Conservation (phyloP, 805 yeast genomes). For the Saturnispora gosingensis region DNA sequence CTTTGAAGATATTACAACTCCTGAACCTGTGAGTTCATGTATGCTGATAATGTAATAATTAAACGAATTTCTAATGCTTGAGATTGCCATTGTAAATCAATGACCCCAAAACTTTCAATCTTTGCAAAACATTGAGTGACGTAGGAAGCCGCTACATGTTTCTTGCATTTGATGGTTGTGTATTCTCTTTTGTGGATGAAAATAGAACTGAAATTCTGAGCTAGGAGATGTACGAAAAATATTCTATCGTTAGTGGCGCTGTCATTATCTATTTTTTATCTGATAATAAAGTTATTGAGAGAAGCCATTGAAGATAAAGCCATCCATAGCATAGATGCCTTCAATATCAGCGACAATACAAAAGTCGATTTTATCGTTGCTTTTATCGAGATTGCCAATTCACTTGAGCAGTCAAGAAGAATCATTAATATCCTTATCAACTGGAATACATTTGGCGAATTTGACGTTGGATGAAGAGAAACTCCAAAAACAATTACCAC, state of each 20-base stretch:
- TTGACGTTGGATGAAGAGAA: conserved; percentile 13
- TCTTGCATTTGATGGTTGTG: too few species aligned
- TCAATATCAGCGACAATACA: conserved; percentile 12
- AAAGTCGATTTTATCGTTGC: conserved; percentile 8
- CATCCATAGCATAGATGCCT: conserved; percentile 6
- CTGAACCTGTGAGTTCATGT: too few species aligned
- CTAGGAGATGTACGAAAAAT: neutral
- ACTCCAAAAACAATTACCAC: conserved; percentile 9
- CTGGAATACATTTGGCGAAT: conserved; percentile 8
- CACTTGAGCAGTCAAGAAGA: conserved; percentile 11
- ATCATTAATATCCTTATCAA: conserved; percentile 7
- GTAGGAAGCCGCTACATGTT: too few species aligned
- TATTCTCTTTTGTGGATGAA: neutral
- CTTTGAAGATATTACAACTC: too few species aligned
- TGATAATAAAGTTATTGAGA: neutral
- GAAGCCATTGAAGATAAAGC: neutral
- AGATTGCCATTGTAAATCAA: too few species aligned
- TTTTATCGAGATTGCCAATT: conserved; percentile 12
- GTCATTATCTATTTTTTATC: neutral
- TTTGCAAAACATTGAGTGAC: too few species aligned
- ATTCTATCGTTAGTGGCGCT: neutral
- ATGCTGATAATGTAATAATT: too few species aligned
- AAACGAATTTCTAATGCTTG: too few species aligned
- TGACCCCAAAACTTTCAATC: too few species aligned
- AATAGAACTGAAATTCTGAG: neutral